These are phyloP conservation scores for Scutellaria galericulata DNA, from an alignment of 257 asterid species.

Conservation along the genomic window DNA sequence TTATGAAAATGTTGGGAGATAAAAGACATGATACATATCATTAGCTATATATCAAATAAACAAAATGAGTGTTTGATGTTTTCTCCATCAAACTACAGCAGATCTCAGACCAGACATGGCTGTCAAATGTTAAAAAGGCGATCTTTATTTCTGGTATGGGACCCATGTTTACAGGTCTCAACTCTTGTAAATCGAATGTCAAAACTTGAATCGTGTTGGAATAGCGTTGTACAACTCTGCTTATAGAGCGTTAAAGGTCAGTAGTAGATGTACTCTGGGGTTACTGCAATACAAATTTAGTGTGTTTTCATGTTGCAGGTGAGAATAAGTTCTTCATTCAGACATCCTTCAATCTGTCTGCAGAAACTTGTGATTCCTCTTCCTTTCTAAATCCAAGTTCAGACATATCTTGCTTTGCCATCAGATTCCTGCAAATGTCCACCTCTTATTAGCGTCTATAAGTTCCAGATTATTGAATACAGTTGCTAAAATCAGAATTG, in stretches of 20 bases:
- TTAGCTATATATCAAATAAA: neutral
- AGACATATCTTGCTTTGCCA: constrained; percentile 96
- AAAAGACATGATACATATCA: neutral
- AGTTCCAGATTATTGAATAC: neutral
- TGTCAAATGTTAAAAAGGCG: constrained; percentile 17
- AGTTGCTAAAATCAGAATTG: neutral
- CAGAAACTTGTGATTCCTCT: constrained; percentile 42
- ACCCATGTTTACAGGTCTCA: neutral
- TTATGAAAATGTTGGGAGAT: neutral
- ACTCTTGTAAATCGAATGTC: neutral
- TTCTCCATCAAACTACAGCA: constrained; percentile 8
- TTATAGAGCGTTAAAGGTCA: neutral
- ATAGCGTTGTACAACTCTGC: neutral
- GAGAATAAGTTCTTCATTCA: constrained; percentile 27
- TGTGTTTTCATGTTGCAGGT: neutral
- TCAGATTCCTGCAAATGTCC: constrained; percentile 74
- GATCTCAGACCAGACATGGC: neutral
- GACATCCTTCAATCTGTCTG: constrained; percentile 34
- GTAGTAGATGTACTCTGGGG: neutral
- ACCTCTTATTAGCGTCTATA: neutral
- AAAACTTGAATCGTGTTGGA: neutral
- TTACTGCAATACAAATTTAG: neutral
- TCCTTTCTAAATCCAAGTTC: constrained; percentile 80
- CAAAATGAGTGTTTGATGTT: neutral
- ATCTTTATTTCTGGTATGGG: neutral